These are phyloP conservation scores for Podospora tetraspora DNA, from an alignment of 495 filamentous ascomycete species.

Conservation along the genomic window DNA sequence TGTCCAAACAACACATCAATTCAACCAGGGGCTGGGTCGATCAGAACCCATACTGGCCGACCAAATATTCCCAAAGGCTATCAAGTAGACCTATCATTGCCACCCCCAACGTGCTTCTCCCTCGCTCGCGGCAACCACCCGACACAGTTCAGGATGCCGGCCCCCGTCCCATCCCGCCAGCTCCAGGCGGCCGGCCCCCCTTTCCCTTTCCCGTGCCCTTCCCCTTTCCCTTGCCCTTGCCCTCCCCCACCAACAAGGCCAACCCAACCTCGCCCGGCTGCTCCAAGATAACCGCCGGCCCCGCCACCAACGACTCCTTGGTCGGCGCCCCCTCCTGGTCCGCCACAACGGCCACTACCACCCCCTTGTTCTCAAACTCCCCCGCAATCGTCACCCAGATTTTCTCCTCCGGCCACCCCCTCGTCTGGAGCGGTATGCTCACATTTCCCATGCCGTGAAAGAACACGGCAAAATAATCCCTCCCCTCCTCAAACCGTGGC, in stretches of 20 bases:
- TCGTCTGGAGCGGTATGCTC: constrained; percentile 42
- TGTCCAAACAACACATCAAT: background rate
- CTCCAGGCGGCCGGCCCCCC: background rate
- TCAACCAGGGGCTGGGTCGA: no score
- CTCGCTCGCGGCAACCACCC: no score
- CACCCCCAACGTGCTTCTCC: no score
- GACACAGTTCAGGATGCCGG: background rate
- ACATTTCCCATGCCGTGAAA: constrained; percentile 45
- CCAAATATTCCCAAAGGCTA: background rate
- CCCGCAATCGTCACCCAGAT: constrained; percentile 40
- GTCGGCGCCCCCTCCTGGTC: constrained; percentile 43
- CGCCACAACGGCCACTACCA: constrained; percentile 44
- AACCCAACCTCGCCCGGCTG: constrained; percentile 29
- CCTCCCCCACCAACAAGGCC: constrained; percentile 5
- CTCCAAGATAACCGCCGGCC: constrained; percentile 37
- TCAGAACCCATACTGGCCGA: no score
- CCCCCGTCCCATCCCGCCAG: background rate
- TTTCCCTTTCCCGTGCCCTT: background rate
- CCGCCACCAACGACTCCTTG: constrained; percentile 36
- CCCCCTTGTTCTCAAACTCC: constrained; percentile 44
- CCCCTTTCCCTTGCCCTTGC: background rate
- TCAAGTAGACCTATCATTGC: no score
- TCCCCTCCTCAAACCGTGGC: constrained; percentile 34
- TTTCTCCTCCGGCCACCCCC: constrained; percentile 21
- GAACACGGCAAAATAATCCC: constrained; percentile 48